A percentile compares a stretch with the other conserved stretches of the same genome.
Evolutionary conservation across 768 basidiomycete genomes (phyloP).

Genomic region (Suillus cothurnatus): DNA sequence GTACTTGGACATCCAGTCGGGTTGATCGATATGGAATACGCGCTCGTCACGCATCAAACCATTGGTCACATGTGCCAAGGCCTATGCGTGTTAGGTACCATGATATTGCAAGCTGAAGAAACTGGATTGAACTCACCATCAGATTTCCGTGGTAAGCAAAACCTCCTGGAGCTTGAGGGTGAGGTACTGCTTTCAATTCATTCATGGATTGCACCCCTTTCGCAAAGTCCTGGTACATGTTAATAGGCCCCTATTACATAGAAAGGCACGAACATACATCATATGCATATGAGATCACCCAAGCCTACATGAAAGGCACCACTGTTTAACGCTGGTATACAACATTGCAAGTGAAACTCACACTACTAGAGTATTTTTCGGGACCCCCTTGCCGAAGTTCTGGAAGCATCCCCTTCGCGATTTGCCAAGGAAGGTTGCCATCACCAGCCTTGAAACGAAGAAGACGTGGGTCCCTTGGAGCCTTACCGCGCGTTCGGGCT

Average conservation of each 20-base stretch:
- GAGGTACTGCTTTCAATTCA: background rate
- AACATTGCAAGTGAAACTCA: background rate
- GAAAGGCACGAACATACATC: conserved; percentile 10
- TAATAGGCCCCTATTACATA: background rate
- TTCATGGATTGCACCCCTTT: conserved; percentile 11
- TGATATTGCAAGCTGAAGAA: background rate
- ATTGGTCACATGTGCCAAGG: conserved; percentile 22
- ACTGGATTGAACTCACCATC: background rate
- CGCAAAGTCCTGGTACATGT: conserved; percentile 9
- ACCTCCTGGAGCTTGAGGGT: background rate
- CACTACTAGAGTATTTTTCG: conserved; percentile 3
- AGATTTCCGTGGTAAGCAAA: background rate
- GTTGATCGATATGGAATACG: conserved; percentile 21
- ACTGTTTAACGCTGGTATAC: background rate
- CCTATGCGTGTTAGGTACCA: conserved; percentile 16
- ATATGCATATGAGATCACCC: conserved; percentile 20
- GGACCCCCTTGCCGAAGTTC: background rate
- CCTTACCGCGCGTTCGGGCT: conserved; percentile 22
- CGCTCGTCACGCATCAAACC: conserved; percentile 30
- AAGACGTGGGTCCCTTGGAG: background rate
- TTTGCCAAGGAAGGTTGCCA: conserved; percentile 9
- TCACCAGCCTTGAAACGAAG: background rate
- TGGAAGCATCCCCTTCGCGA: conserved; percentile 9
- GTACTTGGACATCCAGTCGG: conserved; percentile 22
- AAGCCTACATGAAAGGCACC: conserved; percentile 16